Percentiles rank a stretch among this genome's conserved stretches.
phyloP scores from a whole-genome alignment of 2,329 filamentous ascomycete genomes.

The Aspergillus alliaceus region DNA sequence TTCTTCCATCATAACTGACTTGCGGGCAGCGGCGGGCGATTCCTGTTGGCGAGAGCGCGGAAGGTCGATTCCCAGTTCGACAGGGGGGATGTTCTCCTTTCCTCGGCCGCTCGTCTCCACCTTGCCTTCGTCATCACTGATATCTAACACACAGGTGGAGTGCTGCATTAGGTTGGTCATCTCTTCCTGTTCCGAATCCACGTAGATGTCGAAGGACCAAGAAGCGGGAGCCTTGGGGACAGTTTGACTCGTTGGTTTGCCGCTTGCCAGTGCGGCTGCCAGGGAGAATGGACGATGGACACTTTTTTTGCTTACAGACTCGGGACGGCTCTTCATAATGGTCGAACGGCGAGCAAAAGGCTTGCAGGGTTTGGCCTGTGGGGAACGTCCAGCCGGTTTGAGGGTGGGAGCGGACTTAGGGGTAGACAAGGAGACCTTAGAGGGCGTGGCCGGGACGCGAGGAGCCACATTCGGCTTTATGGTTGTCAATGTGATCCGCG shows the following conservation, averaged over 20 bases:
- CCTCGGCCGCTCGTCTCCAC: conserved; percentile 58
- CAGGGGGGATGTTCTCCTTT: conserved; percentile 91
- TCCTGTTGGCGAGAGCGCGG: conserved; percentile 38
- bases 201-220: conserved; percentile 94
- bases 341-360: conserved; percentile 67
- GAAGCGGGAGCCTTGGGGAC: conserved; percentile 46
- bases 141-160: conserved; percentile 80
- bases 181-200: conserved; percentile 86
- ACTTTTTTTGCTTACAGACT: conserved; percentile 56
- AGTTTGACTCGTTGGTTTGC: conserved; percentile 51
- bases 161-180: conserved; percentile 93
- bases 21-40: conserved; percentile 28
- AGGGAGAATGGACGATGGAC: conserved; percentile 72
- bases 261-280: conserved; percentile 66
- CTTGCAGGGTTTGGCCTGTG: conserved; percentile 69
- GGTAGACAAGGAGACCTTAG: conserved; percentile 35
- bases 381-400: conserved; percentile 78
- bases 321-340: conserved; percentile 66
- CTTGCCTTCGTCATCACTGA: conserved; percentile 78
- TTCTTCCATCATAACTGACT: conserved; percentile 62
- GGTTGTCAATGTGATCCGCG: conserved; percentile 36
- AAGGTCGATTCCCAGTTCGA: conserved; percentile 59
- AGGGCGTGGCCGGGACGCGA: conserved; percentile 21
- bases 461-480: conserved; percentile 21
- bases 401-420: conserved; percentile 56